phyloP scores from a whole-genome alignment of 1,139 yeast genomes.

The Scheffersomyces insectosa region DNA sequence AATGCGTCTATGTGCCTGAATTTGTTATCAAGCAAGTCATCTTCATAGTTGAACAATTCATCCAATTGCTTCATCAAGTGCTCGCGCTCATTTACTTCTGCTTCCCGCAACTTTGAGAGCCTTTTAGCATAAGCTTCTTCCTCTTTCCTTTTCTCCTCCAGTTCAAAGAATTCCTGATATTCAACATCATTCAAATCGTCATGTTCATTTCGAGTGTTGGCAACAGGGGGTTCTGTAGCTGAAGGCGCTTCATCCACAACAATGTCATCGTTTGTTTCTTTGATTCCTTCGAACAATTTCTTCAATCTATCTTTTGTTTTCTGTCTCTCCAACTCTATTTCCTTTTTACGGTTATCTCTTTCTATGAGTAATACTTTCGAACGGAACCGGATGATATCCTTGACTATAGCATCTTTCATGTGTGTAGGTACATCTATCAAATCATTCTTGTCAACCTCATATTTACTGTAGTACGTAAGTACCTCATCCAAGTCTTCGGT shows the following conservation, averaged over 20 bases:
- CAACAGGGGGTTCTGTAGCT: constrained; percentile 1
- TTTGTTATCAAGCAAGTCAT: constrained; percentile 37
- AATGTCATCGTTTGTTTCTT: constrained; percentile 24
- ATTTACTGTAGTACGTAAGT: constrained; percentile 37
- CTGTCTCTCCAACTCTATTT: constrained; percentile 51
- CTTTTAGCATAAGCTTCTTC: constrained; percentile 22
- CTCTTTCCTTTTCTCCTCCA: constrained; percentile 13
- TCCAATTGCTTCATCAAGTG: constrained; percentile 19
- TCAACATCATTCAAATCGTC: constrained; percentile 36
- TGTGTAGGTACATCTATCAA: constrained; percentile 63
- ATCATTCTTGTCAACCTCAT: constrained; percentile 61
- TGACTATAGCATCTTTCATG: constrained; percentile 55
- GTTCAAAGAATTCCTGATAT: constrained; percentile 25
- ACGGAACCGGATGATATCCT: constrained; percentile 63
- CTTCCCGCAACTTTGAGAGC: constrained; percentile 12
- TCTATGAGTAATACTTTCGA: constrained; percentile 61
- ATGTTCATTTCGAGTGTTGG: constrained; percentile 21
- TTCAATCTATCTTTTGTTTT: constrained; percentile 54
- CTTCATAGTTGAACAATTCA: constrained; percentile 30
- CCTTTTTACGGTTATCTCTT: constrained; percentile 53
- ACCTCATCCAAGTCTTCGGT: constrained; percentile 40
- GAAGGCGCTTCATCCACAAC: constrained; percentile 4
- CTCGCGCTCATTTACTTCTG: constrained; percentile 21
- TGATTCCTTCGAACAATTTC: constrained; percentile 49
- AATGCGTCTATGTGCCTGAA: constrained; percentile 34